A percentile compares a stretch with the other conserved stretches of the same genome.
Evolutionary conservation across 2,329 filamentous ascomycete genomes (phyloP).

Genomic region (Colletotrichum cordylinicola): DNA sequence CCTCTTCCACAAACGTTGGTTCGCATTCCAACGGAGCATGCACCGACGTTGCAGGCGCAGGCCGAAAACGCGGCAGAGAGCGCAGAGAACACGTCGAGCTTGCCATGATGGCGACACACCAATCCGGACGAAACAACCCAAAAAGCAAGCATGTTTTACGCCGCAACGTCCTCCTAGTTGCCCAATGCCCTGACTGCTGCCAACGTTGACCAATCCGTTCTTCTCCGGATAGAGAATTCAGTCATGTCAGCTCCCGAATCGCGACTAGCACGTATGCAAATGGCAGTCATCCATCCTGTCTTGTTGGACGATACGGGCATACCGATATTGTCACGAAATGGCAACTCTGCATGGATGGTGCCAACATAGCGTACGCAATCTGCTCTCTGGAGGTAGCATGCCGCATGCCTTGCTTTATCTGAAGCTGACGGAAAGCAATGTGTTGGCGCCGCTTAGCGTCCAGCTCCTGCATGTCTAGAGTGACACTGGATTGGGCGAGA

Average conservation of each 20-base stretch:
- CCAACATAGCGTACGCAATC: neutral
- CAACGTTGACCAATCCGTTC: neutral
- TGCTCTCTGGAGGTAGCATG: neutral
- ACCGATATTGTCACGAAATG: neutral
- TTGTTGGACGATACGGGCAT: neutral
- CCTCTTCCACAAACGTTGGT: conserved; percentile 81
- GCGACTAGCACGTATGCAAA: neutral
- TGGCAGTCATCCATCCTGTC: neutral
- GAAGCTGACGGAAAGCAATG: neutral
- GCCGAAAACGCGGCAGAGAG: conserved; percentile 57
- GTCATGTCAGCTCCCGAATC: neutral
- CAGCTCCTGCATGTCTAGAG: neutral
- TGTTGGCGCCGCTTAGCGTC: neutral
- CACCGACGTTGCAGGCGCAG: conserved; percentile 66
- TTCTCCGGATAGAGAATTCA: neutral
- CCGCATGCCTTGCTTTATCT: neutral
- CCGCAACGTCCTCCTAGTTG: neutral
- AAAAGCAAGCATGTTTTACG: neutral
- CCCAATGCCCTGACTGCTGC: neutral
- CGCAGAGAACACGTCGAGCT: conserved; percentile 33
- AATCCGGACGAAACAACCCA: neutral
- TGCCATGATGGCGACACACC: neutral
- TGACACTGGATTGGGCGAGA: conserved; percentile 1
- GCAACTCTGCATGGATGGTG: neutral
- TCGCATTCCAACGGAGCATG: conserved; percentile 83